Evolutionary conservation across 139 green algal genomes (phyloP).

Genomic region (Gonium pectorale): DNA sequence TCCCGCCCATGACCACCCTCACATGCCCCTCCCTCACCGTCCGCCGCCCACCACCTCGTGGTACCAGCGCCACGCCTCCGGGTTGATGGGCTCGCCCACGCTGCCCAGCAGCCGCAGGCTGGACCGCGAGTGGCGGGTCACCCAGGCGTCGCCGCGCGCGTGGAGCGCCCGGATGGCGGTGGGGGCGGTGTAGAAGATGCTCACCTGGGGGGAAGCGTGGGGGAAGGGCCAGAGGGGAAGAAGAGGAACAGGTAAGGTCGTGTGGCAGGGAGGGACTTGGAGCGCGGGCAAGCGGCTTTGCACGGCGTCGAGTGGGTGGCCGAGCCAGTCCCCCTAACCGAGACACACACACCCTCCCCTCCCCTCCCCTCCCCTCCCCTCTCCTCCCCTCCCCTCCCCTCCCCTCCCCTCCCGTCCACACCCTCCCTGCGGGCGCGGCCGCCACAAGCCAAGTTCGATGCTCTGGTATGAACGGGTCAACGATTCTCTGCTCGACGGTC

Average conservation of each 20-base stretch:
- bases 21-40: conserved; percentile 7
- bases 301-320: too few relatives aligned
- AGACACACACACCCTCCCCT: too few relatives aligned
- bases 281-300: too few relatives aligned
- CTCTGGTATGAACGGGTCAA: too few relatives aligned
- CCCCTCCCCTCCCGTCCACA: background rate
- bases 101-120: conserved; percentile 89
- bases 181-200: conserved; percentile 95
- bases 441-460: too few relatives aligned
- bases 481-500: too few relatives aligned
- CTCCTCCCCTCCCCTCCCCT: too few relatives aligned
- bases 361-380: too few relatives aligned
- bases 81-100: conserved; percentile 98
- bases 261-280: too few relatives aligned
- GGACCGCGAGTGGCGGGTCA: conserved; percentile 58
- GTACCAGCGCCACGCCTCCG: conserved; percentile 94
- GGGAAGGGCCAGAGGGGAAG: too few relatives aligned
- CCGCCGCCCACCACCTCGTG: conserved; percentile 57
- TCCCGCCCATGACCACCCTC: background rate
- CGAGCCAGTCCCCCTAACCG: too few relatives aligned
- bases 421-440: background rate
- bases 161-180: conserved; percentile 92
- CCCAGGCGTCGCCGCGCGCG: conserved; percentile 79
- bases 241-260: too few relatives aligned
- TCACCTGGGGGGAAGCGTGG: conserved; percentile 71